A percentile compares a stretch with the other conserved stretches of the same genome.
These are phyloP conservation scores for Pseudogymnoascus sp. DNA, from an alignment of 2,329 filamentous ascomycete genomes.

Conservation along the genomic window DNA sequence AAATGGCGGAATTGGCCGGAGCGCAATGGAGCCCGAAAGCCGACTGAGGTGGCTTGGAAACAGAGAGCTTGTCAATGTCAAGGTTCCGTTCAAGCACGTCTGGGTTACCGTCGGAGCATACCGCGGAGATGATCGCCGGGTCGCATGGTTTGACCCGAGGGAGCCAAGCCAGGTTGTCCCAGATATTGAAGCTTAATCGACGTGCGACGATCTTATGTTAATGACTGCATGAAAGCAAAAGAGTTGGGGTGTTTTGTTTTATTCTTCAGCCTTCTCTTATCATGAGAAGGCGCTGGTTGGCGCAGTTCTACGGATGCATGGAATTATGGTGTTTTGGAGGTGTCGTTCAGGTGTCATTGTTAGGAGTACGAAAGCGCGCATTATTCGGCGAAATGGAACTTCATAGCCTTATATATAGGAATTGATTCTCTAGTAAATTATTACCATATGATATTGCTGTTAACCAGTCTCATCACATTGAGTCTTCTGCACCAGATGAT, in stretches of 20 bases:
- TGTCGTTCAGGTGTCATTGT: background rate
- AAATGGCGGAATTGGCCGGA: slow-evolving; percentile 64
- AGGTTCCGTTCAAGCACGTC: slow-evolving; percentile 53
- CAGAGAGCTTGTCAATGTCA: slow-evolving; percentile 47
- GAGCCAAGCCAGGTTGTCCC: slow-evolving; percentile 25
- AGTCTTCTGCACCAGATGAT: background rate
- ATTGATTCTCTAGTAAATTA: slow-evolving; percentile 4
- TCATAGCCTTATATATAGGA: slow-evolving; percentile 2
- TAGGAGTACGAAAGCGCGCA: slow-evolving; percentile 6
- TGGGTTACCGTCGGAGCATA: slow-evolving; percentile 63
- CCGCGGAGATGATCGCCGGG: slow-evolving; percentile 44
- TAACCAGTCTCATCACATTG: background rate
- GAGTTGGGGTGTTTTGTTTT: slow-evolving; percentile 7
- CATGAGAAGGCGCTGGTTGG: background rate
- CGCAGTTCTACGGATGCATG: slow-evolving; percentile 14
- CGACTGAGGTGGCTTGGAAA: slow-evolving; percentile 53
- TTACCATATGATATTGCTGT: background rate
- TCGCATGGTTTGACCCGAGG: slow-evolving; percentile 29
- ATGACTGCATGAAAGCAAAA: slow-evolving; percentile 5
- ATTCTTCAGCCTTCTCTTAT: slow-evolving; percentile 6
- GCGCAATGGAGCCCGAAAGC: slow-evolving; percentile 45
- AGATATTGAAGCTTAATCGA: slow-evolving; percentile 24
- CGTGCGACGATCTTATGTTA: slow-evolving; percentile 16
- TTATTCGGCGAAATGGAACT: slow-evolving; percentile 6
- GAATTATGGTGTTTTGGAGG: slow-evolving; percentile 13